A percentile compares a stretch with the other conserved stretches of the same genome.
These are phyloP conservation scores for Magnolia officinalis DNA, from an alignment of 164 flowering plant genomes.

Conservation along the genomic window DNA sequence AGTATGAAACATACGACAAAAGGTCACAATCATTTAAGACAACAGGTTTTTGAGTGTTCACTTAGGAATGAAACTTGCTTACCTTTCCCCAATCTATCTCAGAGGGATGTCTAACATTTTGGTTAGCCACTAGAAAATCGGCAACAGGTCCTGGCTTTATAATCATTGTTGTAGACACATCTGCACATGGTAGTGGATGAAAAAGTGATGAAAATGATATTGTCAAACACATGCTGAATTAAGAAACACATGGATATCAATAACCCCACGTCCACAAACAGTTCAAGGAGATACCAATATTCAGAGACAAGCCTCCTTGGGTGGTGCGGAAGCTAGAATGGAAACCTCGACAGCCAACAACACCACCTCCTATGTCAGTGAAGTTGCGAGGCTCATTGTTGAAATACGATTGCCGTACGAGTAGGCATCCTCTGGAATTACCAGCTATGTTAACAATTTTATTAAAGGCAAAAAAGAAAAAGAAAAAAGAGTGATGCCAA, in stretches of 20 bases:
- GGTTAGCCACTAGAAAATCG: conserved; percentile 76
- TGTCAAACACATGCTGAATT: neutral
- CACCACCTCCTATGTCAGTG: conserved; percentile 79
- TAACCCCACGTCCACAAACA: neutral
- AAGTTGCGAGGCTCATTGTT: conserved; percentile 63
- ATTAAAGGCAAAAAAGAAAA: neutral
- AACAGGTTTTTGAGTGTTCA: neutral
- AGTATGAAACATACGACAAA: neutral
- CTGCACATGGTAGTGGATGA: conserved; percentile 30
- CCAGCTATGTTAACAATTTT: neutral
- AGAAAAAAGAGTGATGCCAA: neutral
- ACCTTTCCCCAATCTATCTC: conserved; percentile 85
- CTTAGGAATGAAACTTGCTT: neutral
- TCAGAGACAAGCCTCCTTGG: conserved; percentile 84
- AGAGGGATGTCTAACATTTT: conserved; percentile 55
- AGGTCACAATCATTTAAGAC: neutral
- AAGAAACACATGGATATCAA: neutral
- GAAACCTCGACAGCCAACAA: conserved; percentile 81
- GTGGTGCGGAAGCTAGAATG: conserved; percentile 79
- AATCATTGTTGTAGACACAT: conserved; percentile 93
- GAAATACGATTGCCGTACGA: conserved; percentile 87
- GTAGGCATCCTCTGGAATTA: conserved; percentile 76
- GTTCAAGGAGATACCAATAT: conserved; percentile 45
- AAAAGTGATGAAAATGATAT: neutral
- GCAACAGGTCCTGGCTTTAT: conserved; percentile 81